Conservation (phyloP, 768 basidiomycete genomes). For the Lactifluus hygrophoroides region DNA sequence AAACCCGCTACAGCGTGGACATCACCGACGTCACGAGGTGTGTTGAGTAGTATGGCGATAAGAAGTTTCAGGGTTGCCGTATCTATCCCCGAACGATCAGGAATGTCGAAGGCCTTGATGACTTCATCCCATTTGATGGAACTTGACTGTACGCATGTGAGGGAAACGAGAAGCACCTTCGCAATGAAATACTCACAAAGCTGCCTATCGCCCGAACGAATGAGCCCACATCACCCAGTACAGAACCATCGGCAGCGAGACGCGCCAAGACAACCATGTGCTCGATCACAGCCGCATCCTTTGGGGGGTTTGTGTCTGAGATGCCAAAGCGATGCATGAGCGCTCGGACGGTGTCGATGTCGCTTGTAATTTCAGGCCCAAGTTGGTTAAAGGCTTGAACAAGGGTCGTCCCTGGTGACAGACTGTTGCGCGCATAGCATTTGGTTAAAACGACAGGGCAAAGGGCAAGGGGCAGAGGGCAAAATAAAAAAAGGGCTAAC, state of each 20-base stretch:
- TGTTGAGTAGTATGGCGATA: constrained; percentile 78
- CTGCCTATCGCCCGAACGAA: constrained; percentile 64
- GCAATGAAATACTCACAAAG: constrained; percentile 46
- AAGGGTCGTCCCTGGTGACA: constrained; percentile 57
- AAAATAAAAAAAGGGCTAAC: constrained; percentile 30
- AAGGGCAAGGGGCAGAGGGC: no score
- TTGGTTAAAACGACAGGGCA: constrained; percentile 15
- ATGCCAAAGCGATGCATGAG: constrained; percentile 70
- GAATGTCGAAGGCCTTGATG: constrained; percentile 79
- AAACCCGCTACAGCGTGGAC: constrained; percentile 79
- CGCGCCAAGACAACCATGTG: constrained; percentile 60
- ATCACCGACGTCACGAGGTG: constrained; percentile 67
- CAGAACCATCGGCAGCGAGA: constrained; percentile 62
- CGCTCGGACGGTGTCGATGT: constrained; percentile 60
- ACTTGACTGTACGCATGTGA: constrained; percentile 40
- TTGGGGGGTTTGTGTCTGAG: constrained; percentile 60
- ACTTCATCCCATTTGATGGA: constrained; percentile 73
- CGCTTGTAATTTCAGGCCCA: constrained; percentile 70
- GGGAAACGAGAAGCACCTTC: constrained; percentile 10
- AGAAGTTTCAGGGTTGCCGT: constrained; percentile 84
- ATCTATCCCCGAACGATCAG: constrained; percentile 78
- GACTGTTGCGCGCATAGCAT: constrained; percentile 33
- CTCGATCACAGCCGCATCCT: constrained; percentile 62
- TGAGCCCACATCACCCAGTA: constrained; percentile 65
- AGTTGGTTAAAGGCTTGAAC: constrained; percentile 71